These are phyloP conservation scores for Pholiota molesta DNA, from an alignment of 768 basidiomycete genomes.

Conservation along the genomic window DNA sequence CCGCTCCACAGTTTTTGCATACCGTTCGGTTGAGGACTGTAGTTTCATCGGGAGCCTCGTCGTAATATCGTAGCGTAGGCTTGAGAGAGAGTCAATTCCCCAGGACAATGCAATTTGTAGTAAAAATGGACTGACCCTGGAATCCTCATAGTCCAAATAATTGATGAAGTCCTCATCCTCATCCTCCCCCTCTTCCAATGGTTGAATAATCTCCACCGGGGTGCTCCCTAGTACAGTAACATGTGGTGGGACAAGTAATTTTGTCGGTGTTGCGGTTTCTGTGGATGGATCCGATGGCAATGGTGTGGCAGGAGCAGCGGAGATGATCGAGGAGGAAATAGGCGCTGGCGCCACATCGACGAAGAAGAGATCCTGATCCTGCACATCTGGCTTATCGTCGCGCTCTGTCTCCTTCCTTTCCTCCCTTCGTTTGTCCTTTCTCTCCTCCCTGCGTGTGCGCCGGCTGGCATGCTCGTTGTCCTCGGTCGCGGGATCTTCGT, in stretches of 20 bases:
- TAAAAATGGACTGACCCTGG: conserved; percentile 43
- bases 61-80: conserved; percentile 70
- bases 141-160: conserved; percentile 75
- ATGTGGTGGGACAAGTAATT: conserved; percentile 68
- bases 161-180: conserved; percentile 73
- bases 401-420: neutral
- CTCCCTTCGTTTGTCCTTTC: neutral
- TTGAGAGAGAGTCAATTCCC: conserved; percentile 22
- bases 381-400: neutral
- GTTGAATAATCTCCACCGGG: conserved; percentile 49
- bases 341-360: conserved; percentile 9
- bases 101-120: neutral
- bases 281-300: neutral
- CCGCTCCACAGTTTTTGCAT: conserved; percentile 80
- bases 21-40: conserved; percentile 50
- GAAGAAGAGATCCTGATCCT: conserved; percentile 5
- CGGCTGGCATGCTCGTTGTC: neutral
- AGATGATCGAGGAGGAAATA: neutral
- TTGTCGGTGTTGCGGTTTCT: conserved; percentile 15
- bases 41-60: conserved; percentile 44
- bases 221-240: conserved; percentile 58
- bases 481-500: neutral
- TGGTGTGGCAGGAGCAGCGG: neutral
- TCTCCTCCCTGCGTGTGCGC: neutral
- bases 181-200: conserved; percentile 46